A percentile compares a stretch with the other conserved stretches of the same genome.
Evolutionary conservation across 2,329 filamentous ascomycete genomes (phyloP).

Genomic region (Fusarium sp.): DNA sequence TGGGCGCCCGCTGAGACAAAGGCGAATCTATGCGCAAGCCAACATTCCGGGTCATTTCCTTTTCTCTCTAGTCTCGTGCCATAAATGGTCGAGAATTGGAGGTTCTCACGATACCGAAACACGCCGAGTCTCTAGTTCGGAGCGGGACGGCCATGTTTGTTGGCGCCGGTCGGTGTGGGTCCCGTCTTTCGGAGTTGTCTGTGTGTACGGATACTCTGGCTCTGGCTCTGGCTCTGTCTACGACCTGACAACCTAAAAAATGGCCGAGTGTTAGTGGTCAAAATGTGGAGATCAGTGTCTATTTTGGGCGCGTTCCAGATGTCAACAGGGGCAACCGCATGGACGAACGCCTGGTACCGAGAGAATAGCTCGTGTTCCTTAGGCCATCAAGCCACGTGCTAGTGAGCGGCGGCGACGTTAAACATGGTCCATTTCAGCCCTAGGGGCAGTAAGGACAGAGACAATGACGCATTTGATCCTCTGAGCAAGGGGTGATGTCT

Average conservation of each 20-base stretch:
- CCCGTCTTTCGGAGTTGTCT: conserved; percentile 36
- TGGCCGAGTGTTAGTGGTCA: conserved; percentile 21
- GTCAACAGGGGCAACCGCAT: conserved; percentile 39
- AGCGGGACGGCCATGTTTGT: conserved; percentile 28
- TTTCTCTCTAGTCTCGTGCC: conserved; percentile 9
- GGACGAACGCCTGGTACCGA: conserved; percentile 32
- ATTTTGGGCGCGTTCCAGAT: conserved; percentile 44
- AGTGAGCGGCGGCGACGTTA: conserved; percentile 25
- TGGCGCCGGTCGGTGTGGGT: conserved; percentile 43
- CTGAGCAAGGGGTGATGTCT: conserved; percentile 13
- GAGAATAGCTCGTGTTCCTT: conserved; percentile 41
- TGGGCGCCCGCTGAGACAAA: neutral
- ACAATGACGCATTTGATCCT: conserved; percentile 24
- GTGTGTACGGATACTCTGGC: neutral
- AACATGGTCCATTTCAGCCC: conserved; percentile 37
- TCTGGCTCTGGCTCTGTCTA: conserved; percentile 17
- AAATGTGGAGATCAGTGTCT: conserved; percentile 41
- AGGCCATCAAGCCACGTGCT: conserved; percentile 36
- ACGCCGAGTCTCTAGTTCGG: conserved; percentile 34
- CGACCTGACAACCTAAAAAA: neutral
- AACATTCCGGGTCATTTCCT: neutral
- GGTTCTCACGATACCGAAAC: conserved; percentile 33
- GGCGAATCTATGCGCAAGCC: conserved; percentile 1
- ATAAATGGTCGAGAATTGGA: conserved; percentile 14
- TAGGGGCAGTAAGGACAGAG: conserved; percentile 21